Evolutionary conservation across 352 stramenopile species (phyloP).

Genomic region (Pythium scleroteichum): DNA sequence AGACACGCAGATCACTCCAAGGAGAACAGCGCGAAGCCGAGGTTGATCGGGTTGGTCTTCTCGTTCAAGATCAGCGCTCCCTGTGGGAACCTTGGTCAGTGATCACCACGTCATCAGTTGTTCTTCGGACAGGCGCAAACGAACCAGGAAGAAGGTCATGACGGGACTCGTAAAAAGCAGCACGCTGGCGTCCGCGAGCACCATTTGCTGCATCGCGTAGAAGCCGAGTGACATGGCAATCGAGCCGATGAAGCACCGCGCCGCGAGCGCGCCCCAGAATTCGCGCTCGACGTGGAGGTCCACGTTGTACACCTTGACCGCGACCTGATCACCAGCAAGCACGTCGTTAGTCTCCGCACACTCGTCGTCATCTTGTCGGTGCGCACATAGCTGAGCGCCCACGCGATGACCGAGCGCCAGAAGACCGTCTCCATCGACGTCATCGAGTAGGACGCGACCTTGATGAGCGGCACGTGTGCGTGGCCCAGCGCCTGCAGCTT

Average conservation of each 20-base stretch:
- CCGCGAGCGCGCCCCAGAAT: constrained; percentile 32
- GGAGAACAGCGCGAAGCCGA: constrained; percentile 36
- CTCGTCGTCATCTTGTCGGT: neutral
- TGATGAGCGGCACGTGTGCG: constrained; percentile 33
- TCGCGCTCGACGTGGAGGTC: constrained; percentile 36
- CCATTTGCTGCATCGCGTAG: constrained; percentile 52
- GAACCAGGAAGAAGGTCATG: constrained; percentile 55
- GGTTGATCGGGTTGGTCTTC: constrained; percentile 33
- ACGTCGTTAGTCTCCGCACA: neutral
- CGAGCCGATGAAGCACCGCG: constrained; percentile 42
- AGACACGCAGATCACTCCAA: constrained; percentile 47
- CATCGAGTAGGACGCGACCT: constrained; percentile 46
- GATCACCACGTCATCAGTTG: neutral
- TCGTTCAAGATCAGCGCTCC: constrained; percentile 40
- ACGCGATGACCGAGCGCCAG: constrained; percentile 54
- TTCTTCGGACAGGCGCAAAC: neutral
- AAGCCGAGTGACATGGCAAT: constrained; percentile 41
- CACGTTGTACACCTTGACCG: constrained; percentile 32
- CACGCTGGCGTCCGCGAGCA: constrained; percentile 54
- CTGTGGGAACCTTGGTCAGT: constrained; percentile 25
- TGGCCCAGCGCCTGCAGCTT: neutral
- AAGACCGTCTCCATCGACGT: constrained; percentile 58
- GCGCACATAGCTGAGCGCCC: constrained; percentile 51
- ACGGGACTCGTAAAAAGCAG: constrained; percentile 66
- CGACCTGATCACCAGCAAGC: constrained; percentile 30